A percentile compares a stretch with the other conserved stretches of the same genome.
Evolutionary conservation across 495 filamentous ascomycete species (phyloP).

Genomic region (Penicillium robsamsonii): DNA sequence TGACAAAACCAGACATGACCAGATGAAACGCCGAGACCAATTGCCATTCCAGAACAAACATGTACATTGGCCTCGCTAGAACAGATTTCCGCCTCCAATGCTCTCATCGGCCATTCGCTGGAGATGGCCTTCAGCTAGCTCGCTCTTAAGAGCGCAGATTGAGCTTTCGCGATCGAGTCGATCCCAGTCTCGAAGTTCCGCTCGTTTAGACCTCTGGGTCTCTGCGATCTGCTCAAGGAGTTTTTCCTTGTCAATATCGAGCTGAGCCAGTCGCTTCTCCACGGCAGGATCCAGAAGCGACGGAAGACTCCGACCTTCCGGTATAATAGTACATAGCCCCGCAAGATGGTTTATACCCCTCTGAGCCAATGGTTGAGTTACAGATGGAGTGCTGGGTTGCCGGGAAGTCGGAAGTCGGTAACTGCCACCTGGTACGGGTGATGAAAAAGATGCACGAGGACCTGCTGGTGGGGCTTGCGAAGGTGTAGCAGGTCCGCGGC

Average conservation of each 20-base stretch:
- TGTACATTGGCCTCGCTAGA: slow-evolving; percentile 25
- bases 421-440: slow-evolving; percentile 26
- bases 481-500: slow-evolving; percentile 37
- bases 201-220: slow-evolving; percentile 52
- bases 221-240: slow-evolving; percentile 55
- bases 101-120: slow-evolving; percentile 56
- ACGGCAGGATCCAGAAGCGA: slow-evolving; percentile 37
- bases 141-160: slow-evolving; percentile 56
- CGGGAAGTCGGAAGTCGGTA: slow-evolving; percentile 45
- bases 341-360: slow-evolving; percentile 53
- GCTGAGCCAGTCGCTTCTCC: slow-evolving; percentile 49
- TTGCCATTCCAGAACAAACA: neutral
- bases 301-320: slow-evolving; percentile 48
- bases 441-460: slow-evolving; percentile 40
- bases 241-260: slow-evolving; percentile 56
- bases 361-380: slow-evolving; percentile 50
- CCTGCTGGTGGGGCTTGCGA: slow-evolving; percentile 41
- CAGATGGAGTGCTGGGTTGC: slow-evolving; percentile 47
- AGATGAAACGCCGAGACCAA: neutral
- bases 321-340: slow-evolving; percentile 48
- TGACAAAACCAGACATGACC: neutral
- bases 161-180: slow-evolving; percentile 56
- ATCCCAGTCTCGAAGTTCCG: slow-evolving; percentile 58
- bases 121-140: slow-evolving; percentile 61
- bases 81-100: slow-evolving; percentile 41